Evolutionary conservation across 768 basidiomycete genomes (phyloP).

Genomic region (Amanita rubescens): DNA sequence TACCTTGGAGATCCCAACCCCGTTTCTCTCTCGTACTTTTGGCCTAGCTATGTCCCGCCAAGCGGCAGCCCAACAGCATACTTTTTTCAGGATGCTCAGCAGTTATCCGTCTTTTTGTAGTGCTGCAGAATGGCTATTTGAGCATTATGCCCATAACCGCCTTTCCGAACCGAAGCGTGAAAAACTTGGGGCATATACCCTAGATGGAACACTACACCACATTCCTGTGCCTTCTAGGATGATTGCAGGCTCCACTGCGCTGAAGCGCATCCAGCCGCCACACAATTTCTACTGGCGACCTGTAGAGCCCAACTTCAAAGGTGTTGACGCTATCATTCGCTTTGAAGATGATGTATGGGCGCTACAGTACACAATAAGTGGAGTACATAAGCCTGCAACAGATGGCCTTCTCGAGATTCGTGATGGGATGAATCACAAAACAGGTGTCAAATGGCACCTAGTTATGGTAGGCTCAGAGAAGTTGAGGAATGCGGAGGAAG

Average conservation of each 20-base stretch:
- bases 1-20: slow-evolving; percentile 6
- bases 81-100: slow-evolving; percentile 1
- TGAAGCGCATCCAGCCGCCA: not conserved
- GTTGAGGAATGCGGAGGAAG: not conserved
- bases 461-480: slow-evolving; percentile 6
- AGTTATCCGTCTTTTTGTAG: slow-evolving; percentile 5
- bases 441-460: slow-evolving; percentile 2
- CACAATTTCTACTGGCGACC: not conserved
- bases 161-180: slow-evolving; percentile 5
- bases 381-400: not conserved
- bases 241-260: not conserved
- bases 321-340: slow-evolving; percentile 7
- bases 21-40: slow-evolving; percentile 7
- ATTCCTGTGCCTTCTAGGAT: not conserved
- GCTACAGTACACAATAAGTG: slow-evolving; percentile 5
- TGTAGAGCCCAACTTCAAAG: slow-evolving; percentile 6
- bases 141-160: slow-evolving; percentile 8
- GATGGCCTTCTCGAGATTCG: slow-evolving; percentile 2
- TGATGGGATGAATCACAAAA: slow-evolving; percentile 5
- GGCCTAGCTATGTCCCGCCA: slow-evolving; percentile 7
- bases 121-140: slow-evolving; percentile 8
- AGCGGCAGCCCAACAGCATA: slow-evolving; percentile 6
- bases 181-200: not conserved
- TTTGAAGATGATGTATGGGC: not conserved
- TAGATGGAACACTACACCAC: not conserved